These are phyloP conservation scores for Solanum ossicruentum DNA, from an alignment of 257 asterid species.

Conservation along the genomic window DNA sequence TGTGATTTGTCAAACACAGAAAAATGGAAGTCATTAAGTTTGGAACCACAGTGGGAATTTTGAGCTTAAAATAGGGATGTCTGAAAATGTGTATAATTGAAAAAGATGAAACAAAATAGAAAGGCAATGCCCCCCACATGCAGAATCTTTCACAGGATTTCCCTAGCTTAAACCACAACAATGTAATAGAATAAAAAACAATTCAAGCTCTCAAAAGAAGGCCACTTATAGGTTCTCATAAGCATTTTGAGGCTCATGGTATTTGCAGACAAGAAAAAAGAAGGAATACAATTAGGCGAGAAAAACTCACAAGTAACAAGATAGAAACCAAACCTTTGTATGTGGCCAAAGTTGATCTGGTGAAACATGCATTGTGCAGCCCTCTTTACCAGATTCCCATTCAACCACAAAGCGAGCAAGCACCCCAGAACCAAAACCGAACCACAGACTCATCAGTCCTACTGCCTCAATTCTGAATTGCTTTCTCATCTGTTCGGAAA, in stretches of 20 bases:
- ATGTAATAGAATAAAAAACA: not conserved
- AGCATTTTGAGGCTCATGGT: not conserved
- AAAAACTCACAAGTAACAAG: not conserved
- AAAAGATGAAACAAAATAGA: not conserved
- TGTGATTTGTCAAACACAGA: conserved; percentile 11
- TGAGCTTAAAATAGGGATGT: not conserved
- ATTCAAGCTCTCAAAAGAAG: not conserved
- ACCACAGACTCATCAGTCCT: conserved; percentile 97
- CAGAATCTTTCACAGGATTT: not conserved
- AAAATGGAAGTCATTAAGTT: not conserved
- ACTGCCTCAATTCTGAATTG: conserved; percentile 93
- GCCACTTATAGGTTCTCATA: not conserved
- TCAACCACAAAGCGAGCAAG: conserved; percentile 97
- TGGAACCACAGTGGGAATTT: not conserved
- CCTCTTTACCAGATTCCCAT: conserved; percentile 96
- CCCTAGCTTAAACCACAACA: not conserved
- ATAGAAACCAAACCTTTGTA: conserved; percentile 57
- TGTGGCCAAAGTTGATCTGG: conserved; percentile 99
- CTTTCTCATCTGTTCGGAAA: conserved; percentile 78
- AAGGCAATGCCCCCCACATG: not conserved
- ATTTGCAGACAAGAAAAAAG: not conserved
- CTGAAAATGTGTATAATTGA: not conserved
- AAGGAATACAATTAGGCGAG: not conserved
- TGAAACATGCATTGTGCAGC: conserved; percentile 98
- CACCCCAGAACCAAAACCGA: conserved; percentile 88